These are phyloP conservation scores for Paramecium sexaurelia DNA, from an alignment of 73 alveolate species.

Conservation along the genomic window DNA sequence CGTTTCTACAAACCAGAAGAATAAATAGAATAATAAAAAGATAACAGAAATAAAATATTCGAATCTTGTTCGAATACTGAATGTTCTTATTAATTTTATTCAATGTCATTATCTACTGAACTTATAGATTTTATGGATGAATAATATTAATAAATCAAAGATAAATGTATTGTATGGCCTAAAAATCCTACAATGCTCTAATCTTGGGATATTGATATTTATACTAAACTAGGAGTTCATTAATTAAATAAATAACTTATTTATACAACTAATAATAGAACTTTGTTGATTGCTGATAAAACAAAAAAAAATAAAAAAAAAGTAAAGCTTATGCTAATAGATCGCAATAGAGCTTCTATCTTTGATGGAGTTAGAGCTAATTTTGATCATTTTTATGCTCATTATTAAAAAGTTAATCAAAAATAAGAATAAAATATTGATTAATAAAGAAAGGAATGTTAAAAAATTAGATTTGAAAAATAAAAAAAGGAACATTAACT, in stretches of 20 bases:
- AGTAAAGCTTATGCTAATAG: background rate
- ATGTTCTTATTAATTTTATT: background rate
- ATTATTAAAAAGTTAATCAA: background rate
- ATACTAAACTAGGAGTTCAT: background rate
- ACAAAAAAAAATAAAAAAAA: conserved; percentile 26
- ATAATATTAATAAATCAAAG: background rate
- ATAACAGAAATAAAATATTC: conserved; percentile 22
- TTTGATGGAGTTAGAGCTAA: conserved; percentile 48
- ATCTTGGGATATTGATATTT: background rate
- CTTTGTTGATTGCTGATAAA: background rate
- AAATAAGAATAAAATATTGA: background rate
- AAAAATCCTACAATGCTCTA: background rate
- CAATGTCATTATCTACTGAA: background rate
- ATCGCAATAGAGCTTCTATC: conserved; percentile 14
- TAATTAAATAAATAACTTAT: background rate
- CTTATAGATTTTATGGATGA: conserved; percentile 46
- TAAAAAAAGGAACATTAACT: background rate
- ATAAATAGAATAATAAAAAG: background rate
- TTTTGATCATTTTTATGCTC: conserved; percentile 20
- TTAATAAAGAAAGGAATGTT: background rate
- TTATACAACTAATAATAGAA: background rate
- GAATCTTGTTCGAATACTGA: background rate
- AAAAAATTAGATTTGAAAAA: background rate
- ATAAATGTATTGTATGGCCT: background rate
- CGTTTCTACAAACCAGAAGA: background rate